Evolutionary conservation across 1,284 basidiomycete genomes (phyloP).

Genomic region (Pseudozyma sp.): DNA sequence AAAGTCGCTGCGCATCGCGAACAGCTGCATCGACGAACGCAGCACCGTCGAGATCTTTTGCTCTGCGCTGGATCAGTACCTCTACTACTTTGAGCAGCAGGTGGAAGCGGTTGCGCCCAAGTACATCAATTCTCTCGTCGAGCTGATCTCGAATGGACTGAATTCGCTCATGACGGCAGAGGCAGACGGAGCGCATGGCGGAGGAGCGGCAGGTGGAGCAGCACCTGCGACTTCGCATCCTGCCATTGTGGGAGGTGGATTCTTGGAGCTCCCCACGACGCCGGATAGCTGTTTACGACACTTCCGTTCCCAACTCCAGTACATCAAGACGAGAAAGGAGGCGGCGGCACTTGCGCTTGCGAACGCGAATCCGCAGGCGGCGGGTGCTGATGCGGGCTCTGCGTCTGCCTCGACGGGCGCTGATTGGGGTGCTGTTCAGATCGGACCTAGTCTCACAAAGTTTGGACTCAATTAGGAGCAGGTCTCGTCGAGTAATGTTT

Average conservation of each 20-base stretch:
- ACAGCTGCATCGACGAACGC: constrained; percentile 66
- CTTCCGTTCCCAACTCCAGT: constrained; percentile 86
- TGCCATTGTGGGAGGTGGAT: constrained; percentile 72
- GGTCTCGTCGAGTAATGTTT: too few species aligned
- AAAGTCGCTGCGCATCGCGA: constrained; percentile 66
- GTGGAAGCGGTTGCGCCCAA: constrained; percentile 65
- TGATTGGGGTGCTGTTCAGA: constrained; percentile 62
- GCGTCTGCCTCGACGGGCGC: constrained; percentile 22
- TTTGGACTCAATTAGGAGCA: constrained; percentile 39
- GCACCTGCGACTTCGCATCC: constrained; percentile 20
- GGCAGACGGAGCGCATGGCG: constrained; percentile 24
- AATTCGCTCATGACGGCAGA: constrained; percentile 46
- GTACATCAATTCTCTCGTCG: constrained; percentile 66
- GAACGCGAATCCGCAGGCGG: constrained; percentile 28
- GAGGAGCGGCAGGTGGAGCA: constrained; percentile 8
- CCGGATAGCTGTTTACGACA: constrained; percentile 91
- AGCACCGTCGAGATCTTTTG: constrained; percentile 67
- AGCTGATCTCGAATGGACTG: constrained; percentile 64
- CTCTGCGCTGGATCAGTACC: constrained; percentile 65
- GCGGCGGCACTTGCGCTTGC: constrained; percentile 34
- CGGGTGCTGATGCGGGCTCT: constrained; percentile 35
- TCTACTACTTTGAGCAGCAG: constrained; percentile 67
- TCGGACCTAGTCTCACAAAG: constrained; percentile 46
- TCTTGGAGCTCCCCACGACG: constrained; percentile 88
- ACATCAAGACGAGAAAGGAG: constrained; percentile 82